A percentile compares a stretch with the other conserved stretches of the same genome.
Conservation (phyloP, 2,329 filamentous ascomycete genomes). For the Xylariaceae sp. region DNA sequence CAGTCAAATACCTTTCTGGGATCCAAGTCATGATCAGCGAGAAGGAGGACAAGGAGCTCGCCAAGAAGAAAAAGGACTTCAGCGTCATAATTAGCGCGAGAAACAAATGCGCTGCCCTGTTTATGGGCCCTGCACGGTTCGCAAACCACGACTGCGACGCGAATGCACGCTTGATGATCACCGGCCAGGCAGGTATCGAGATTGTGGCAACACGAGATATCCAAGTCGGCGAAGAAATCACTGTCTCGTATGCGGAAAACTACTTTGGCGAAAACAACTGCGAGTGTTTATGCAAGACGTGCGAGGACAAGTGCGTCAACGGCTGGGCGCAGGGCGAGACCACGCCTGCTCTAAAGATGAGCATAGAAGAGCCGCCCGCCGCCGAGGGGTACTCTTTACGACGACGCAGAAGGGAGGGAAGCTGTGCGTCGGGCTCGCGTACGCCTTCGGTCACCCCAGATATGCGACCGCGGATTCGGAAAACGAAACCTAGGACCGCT, state of each 20-base stretch:
- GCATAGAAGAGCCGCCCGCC: conserved; percentile 49
- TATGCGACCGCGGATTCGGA: conserved; percentile 46
- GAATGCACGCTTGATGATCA: conserved; percentile 82
- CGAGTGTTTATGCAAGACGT: conserved; percentile 87
- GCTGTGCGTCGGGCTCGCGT: conserved; percentile 45
- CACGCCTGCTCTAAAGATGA: conserved; percentile 41
- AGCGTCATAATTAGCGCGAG: conserved; percentile 93
- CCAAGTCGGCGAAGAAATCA: conserved; percentile 85
- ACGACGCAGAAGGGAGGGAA: conserved; percentile 46
- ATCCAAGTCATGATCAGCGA: conserved; percentile 90
- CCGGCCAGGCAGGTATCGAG: conserved; percentile 80
- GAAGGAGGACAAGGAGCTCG: conserved; percentile 80
- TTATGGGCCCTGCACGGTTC: conserved; percentile 91
- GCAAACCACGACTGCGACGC: conserved; percentile 96
- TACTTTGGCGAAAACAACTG: conserved; percentile 96
- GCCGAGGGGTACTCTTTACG: conserved; percentile 52
- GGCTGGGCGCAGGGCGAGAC: conserved; percentile 66
- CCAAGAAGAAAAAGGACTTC: conserved; percentile 82
- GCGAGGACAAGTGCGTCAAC: conserved; percentile 69
- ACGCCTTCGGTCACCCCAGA: conserved; percentile 54
- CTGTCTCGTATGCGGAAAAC: conserved; percentile 89
- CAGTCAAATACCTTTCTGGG: conserved; percentile 84
- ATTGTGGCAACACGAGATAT: conserved; percentile 82
- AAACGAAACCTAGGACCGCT: conserved; percentile 33
- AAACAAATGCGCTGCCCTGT: conserved; percentile 84